Base-by-base conservation (phyloP, 257 asterid species). In the Cinchona pubescens region DNA sequence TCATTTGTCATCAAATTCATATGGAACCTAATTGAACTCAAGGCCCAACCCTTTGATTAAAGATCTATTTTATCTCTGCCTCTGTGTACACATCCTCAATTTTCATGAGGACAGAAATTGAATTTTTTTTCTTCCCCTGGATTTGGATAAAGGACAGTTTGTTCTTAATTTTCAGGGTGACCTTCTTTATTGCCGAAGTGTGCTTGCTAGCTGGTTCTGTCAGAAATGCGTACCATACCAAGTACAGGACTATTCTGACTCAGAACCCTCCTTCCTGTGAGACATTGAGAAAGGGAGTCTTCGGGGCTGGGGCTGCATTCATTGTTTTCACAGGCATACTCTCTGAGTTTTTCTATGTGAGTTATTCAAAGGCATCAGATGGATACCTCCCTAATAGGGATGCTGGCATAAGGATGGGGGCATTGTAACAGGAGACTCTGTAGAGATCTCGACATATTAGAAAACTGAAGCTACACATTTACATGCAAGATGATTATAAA, bases 281-380 rank as follows among this genome's bases (percentile, higher is more conserved):
- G 86, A 86, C 82, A 27, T 82, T 92, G 88, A 83, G 97, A 12
- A 88, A 84, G 88, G 98, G 98, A 68, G 88, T 90, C 45, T 92
- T 91, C 60, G 98, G 92, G 30, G 96, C 94, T 9, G 98, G 89
- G 21, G 97, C 97, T 35, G 98, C 98, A 14, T 89, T 92, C 76
- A 75, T 90, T 7, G 84, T 92, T 72, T 83, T 92, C 71, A 92
- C 98, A 0, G 92, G 94, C 68, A 81, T 89, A 46, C 42, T 85
- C 42, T 92, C 98, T 49, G 88, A 87, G 83, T 86, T 92, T 40
- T 92, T 80, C 69, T 91, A 91, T 0, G 91, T 81, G 30, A 87
- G 86, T 82, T 89, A 84, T 72, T 85, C 97, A 21, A 91, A 86
- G 61, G 86, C 92, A 3, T 82, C 86, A 29, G 84, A 83, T 27